Evolutionary conservation across 169 alveolate species (phyloP).

Genomic region (Perkinsus marinus): DNA sequence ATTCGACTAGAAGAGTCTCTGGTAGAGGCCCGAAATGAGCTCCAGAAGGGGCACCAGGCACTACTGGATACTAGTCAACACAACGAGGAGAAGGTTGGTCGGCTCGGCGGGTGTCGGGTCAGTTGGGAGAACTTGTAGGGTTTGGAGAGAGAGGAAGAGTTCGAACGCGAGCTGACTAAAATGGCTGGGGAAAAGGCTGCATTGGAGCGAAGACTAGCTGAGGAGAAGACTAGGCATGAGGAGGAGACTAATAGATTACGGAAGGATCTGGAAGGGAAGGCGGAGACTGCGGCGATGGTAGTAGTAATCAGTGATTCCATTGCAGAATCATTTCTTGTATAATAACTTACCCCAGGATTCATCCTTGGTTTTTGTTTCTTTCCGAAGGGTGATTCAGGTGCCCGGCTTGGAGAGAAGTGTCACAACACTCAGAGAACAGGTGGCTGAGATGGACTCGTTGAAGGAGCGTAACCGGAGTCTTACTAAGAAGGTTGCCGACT

Average conservation of each 20-base stretch:
- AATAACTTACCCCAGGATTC: no score
- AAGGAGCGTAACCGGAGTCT: neutral
- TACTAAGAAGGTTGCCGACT: neutral
- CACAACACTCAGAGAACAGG: neutral
- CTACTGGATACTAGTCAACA: neutral
- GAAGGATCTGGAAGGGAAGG: neutral
- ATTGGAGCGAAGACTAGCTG: neutral
- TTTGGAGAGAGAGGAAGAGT: neutral
- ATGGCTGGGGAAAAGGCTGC: neutral
- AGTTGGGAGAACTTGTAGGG: neutral
- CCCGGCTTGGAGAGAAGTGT: neutral
- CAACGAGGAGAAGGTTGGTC: neutral
- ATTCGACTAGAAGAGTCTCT: neutral
- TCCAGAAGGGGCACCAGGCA: neutral
- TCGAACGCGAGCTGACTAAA: neutral
- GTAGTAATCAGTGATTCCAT: neutral
- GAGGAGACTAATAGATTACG: neutral
- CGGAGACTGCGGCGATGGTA: neutral
- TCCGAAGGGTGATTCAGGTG: neutral
- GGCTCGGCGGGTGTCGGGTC: neutral
- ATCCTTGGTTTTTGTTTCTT: no score
- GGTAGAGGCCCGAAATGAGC: neutral
- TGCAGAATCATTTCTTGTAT: no score
- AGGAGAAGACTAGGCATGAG: neutral
- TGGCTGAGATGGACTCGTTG: neutral